These are phyloP conservation scores for Monascus purpureus DNA, from an alignment of 495 filamentous ascomycete species.

Conservation along the genomic window DNA sequence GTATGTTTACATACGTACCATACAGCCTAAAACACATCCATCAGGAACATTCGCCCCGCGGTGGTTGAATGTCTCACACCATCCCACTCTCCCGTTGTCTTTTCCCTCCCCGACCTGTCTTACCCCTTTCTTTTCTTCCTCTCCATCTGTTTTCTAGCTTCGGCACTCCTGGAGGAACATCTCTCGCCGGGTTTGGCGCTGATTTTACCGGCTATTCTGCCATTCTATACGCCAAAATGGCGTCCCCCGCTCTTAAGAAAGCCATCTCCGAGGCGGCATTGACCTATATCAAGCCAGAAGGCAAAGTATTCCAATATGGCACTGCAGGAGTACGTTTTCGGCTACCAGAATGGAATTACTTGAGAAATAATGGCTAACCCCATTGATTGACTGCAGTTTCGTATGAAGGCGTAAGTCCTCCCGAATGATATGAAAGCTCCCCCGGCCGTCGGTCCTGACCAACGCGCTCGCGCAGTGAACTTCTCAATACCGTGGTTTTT, in stretches of 20 bases:
- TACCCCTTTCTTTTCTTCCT: too few species aligned
- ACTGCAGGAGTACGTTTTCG: constrained; percentile 65
- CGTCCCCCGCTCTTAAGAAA: constrained; percentile 29
- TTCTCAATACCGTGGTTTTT: constrained; percentile 81
- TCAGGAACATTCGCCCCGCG: too few species aligned
- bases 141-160: too few species aligned
- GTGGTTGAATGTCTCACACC: too few species aligned
- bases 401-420: constrained; percentile 61
- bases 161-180: too few species aligned
- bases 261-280: constrained; percentile 30
- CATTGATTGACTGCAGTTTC: constrained; percentile 38
- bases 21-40: too few species aligned
- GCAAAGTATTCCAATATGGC: constrained; percentile 73
- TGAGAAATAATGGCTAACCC: constrained; percentile 10
- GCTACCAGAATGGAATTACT: constrained; percentile 1
- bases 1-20: too few species aligned
- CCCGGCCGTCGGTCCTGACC: constrained; percentile 21
- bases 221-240: constrained; percentile 34
- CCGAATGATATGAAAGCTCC: constrained; percentile 17
- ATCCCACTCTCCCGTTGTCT: too few species aligned
- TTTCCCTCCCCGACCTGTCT: too few species aligned
- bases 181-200: background rate
- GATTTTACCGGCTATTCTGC: constrained; percentile 3
- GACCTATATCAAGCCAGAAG: constrained; percentile 51
- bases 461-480: constrained; percentile 18